Percentiles rank a stretch among this genome's conserved stretches.
phyloP scores from a whole-genome alignment of 306 rosid genomes.

The Acacia crassicarpa region DNA sequence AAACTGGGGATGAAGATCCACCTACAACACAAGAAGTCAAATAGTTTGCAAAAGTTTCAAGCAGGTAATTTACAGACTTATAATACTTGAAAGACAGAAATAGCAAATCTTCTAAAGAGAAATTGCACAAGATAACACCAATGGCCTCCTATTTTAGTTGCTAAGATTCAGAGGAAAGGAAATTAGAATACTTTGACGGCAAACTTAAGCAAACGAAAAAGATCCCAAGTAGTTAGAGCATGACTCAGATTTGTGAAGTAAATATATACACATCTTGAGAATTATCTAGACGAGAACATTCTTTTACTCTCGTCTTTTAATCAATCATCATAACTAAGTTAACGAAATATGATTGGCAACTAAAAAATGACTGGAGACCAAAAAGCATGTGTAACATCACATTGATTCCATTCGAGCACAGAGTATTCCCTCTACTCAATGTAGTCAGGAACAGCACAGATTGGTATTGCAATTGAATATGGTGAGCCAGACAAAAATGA shows the following conservation, averaged over 20 bases:
- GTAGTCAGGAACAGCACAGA: background rate
- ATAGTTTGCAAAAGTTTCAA: slow-evolving; percentile 10
- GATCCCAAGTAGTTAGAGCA: background rate
- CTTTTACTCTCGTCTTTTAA: background rate
- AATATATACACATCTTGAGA: background rate
- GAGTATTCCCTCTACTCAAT: background rate
- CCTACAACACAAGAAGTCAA: slow-evolving; percentile 53
- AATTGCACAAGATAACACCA: background rate
- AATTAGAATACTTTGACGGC: background rate
- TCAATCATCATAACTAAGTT: background rate
- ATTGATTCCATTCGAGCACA: background rate
- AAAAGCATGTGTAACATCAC: background rate
- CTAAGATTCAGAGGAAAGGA: background rate
- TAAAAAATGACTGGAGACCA: background rate
- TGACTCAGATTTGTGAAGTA: background rate
- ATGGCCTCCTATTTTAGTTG: background rate
- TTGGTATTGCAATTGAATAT: background rate
- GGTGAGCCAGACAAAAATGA: background rate
- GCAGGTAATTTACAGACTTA: slow-evolving; percentile 15
- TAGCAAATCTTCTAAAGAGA: background rate
- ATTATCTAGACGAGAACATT: background rate
- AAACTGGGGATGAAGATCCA: slow-evolving; percentile 82
- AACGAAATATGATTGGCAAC: background rate
- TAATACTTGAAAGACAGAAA: background rate
- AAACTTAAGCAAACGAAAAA: slow-evolving; percentile 1